These are phyloP conservation scores for Backusella psychrophila DNA, from an alignment of 192 early-diverging fungal genomes.

Conservation along the genomic window DNA sequence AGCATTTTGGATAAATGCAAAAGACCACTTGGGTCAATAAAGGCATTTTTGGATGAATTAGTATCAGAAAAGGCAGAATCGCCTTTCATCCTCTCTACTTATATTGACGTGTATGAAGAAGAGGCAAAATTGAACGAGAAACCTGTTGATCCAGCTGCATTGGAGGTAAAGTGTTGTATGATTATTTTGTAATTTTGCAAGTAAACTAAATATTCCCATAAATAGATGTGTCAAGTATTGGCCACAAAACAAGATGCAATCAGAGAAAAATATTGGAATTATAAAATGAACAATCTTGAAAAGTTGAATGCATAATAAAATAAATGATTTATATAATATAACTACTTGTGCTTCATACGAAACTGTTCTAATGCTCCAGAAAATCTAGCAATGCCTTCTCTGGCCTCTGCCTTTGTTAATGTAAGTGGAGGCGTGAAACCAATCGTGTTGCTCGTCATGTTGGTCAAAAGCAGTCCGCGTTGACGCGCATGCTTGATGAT, in stretches of 20 bases:
- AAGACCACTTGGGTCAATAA: slow-evolving; percentile 34
- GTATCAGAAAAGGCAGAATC: slow-evolving; percentile 32
- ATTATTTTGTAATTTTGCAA: background rate
- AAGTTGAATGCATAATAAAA: slow-evolving; percentile 7
- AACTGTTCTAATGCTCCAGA: background rate
- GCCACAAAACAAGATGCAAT: slow-evolving; percentile 60
- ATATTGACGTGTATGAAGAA: slow-evolving; percentile 48
- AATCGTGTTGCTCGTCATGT: slow-evolving; percentile 82
- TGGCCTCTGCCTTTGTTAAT: slow-evolving; percentile 70
- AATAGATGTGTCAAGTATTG: slow-evolving; percentile 50
- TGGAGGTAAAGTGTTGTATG: slow-evolving; percentile 29
- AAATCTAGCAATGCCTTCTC: slow-evolving; percentile 47
- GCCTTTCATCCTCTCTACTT: slow-evolving; percentile 37
- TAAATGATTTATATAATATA: background rate
- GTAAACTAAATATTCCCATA: too few species aligned
- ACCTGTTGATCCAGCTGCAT: slow-evolving; percentile 36
- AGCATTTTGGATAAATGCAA: slow-evolving; percentile 42
- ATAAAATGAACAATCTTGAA: slow-evolving; percentile 37
- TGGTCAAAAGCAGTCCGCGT: slow-evolving; percentile 63
- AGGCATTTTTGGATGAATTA: slow-evolving; percentile 42
- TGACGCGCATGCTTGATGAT: slow-evolving; percentile 72
- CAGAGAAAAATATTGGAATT: slow-evolving; percentile 68
- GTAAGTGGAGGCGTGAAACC: slow-evolving; percentile 88
- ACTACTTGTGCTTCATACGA: background rate
- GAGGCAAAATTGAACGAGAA: slow-evolving; percentile 34